Percentiles rank a stretch among this genome's conserved stretches.
Conservation (phyloP, 106 monocot genomes). For the Dactylorhiza incarnata region DNA sequence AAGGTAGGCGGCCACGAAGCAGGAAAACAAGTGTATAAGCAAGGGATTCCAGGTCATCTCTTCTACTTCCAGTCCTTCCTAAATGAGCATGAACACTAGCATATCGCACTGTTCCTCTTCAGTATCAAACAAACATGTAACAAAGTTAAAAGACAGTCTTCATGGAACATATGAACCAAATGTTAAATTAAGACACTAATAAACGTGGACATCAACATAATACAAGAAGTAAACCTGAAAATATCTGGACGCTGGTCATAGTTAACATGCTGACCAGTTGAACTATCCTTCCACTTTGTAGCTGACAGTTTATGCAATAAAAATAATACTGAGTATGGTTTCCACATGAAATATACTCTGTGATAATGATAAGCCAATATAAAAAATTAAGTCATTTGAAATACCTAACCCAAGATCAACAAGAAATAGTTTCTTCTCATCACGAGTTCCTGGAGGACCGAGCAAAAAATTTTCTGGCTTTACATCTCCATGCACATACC, state of each 20-base stretch:
- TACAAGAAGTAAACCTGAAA: conserved; percentile 42
- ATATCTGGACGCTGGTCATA: conserved; percentile 87
- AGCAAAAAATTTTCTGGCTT: conserved; percentile 98
- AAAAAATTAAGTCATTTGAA: not conserved
- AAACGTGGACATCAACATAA: not conserved
- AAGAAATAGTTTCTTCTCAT: conserved; percentile 91
- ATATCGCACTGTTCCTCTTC: conserved; percentile 89
- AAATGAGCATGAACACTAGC: conserved; percentile 96
- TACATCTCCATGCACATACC: conserved; percentile 97
- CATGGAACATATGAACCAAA: not conserved
- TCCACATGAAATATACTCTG: not conserved
- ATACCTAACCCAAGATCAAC: conserved; percentile 96
- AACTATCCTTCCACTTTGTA: conserved; percentile 64
- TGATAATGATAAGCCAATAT: not conserved
- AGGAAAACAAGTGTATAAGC: conserved; percentile 91
- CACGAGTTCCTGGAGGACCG: conserved; percentile 69
- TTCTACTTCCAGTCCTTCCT: conserved; percentile 83
- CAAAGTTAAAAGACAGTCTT: not conserved
- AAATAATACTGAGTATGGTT: not conserved
- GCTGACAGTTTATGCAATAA: conserved; percentile 32
- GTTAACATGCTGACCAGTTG: conserved; percentile 49
- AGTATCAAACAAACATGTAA: conserved; percentile 4
- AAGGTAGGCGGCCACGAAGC: conserved; percentile 80
- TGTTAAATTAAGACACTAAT: not conserved
- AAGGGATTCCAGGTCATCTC: conserved; percentile 92